Base-by-base conservation (phyloP, 805 yeast species). In the Zygosaccharomyces bisporus region DNA sequence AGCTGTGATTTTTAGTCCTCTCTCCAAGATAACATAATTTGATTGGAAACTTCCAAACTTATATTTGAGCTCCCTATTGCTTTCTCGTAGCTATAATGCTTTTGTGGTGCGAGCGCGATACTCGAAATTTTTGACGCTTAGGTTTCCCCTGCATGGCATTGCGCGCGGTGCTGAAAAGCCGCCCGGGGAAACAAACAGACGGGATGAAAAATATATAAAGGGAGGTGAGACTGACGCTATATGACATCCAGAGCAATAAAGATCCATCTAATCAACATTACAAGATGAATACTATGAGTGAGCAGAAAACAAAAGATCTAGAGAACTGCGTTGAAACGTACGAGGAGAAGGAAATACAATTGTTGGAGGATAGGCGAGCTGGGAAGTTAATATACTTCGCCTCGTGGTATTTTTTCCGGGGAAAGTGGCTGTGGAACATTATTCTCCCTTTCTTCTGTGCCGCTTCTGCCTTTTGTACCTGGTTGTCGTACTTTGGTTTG, bases 341-440 rank as follows among this genome's bases (percentile, higher is more conserved):
- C 17, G 39, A 12, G 18, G 39, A 35, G 39, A 20, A 35, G 29
- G 27, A 21, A 21, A 35, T 23, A 35, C 17, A 35, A 21, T n/a
- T 35, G 29, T 14, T 13, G 5, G 39, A 13, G 19, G 39, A 35
- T 9, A 20, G 39, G 10, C 10, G 17, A 12, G 29, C 12, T n/a
- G 39, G 39, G 13, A 35, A 35, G 30, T 35, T 35, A 18, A 17
- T 21, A 35, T 35, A 21, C 30, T 35, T 35, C 39, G 8, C 21
- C n/a, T n/a, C 39, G 30, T 17, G 18, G 27, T 21, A 21, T 20
- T 20, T 35, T 23, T 21, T 34, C 10, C 20, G 17, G 29, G 25
- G 24, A 34, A 20, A 20, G 24, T 34, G 24, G 37, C 10, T 33
- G 4, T 18, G n/a, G 10, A 16, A 33, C 36, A 33, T 33, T 31